Conservation (phyloP, 1,284 basidiomycete genomes). For the Cutaneotrichosporon sp. region DNA sequence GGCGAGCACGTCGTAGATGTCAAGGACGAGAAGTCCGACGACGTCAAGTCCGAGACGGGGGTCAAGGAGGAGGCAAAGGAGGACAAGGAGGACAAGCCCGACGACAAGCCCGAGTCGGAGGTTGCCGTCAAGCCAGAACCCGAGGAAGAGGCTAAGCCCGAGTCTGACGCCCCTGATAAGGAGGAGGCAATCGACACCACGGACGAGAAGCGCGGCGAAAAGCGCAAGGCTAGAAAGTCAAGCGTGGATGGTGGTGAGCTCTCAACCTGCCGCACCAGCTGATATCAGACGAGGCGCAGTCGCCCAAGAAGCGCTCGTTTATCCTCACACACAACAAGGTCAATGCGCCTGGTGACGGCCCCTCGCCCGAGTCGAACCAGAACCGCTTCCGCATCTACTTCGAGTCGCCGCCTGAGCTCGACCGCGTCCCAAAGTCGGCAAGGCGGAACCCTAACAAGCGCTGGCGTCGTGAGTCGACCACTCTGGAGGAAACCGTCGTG, state of each 20-base stretch:
- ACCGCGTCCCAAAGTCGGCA: conserved; percentile 45
- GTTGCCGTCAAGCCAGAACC: neutral
- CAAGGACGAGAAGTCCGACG: conserved; percentile 26
- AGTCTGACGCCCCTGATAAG: conserved; percentile 14
- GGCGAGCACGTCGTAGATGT: conserved; percentile 33
- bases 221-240: conserved; percentile 50
- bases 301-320: conserved; percentile 47
- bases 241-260: conserved; percentile 48
- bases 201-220: conserved; percentile 45
- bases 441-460: conserved; percentile 57
- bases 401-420: conserved; percentile 53
- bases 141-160: conserved; percentile 16
- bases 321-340: conserved; percentile 45
- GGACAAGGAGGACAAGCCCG: conserved; percentile 28
- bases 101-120: conserved; percentile 18
- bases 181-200: conserved; percentile 18
- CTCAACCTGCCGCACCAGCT: neutral
- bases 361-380: conserved; percentile 42
- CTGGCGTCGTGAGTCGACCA: conserved; percentile 60
- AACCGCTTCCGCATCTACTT: conserved; percentile 55
- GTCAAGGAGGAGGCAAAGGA: conserved; percentile 26
- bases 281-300: conserved; percentile 24
- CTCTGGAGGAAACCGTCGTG: conserved; percentile 18
- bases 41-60: conserved; percentile 13
- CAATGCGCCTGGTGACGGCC: conserved; percentile 26